phyloP scores from a whole-genome alignment of 768 basidiomycete species.

The Trametes maxima region DNA sequence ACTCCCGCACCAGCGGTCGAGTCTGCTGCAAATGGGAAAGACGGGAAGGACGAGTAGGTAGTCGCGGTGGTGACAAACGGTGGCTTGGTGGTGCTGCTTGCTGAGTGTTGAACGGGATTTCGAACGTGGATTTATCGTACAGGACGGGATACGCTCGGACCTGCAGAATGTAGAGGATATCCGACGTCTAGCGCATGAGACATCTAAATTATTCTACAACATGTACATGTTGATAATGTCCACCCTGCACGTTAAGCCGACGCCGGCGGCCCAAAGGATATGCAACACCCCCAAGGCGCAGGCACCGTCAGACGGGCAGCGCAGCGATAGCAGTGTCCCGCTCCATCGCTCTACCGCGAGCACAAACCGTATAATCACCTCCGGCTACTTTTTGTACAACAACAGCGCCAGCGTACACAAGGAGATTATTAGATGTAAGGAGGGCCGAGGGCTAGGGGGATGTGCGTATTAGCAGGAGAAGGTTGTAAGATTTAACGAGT shows the following conservation, averaged over 20 bases:
- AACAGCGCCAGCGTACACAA: background rate
- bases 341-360: background rate
- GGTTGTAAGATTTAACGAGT: too few relatives aligned
- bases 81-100: background rate
- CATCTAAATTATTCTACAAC: slow-evolving; percentile 14
- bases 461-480: background rate
- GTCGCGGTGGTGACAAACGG: background rate
- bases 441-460: slow-evolving; percentile 28
- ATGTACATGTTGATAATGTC: background rate
- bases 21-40: background rate
- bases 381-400: background rate
- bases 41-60: background rate
- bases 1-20: background rate
- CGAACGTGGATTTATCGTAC: too few relatives aligned
- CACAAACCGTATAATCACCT: background rate
- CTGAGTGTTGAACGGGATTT: background rate
- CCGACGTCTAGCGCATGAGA: too few relatives aligned
- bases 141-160: too few relatives aligned
- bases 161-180: too few relatives aligned
- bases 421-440: slow-evolving; percentile 25
- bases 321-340: background rate
- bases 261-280: background rate
- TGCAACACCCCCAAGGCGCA: too few relatives aligned
- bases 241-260: background rate
- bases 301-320: background rate